These are phyloP conservation scores for Dictyostelium intermedium DNA, from an alignment of 78 protist genomes.

Conservation along the genomic window DNA sequence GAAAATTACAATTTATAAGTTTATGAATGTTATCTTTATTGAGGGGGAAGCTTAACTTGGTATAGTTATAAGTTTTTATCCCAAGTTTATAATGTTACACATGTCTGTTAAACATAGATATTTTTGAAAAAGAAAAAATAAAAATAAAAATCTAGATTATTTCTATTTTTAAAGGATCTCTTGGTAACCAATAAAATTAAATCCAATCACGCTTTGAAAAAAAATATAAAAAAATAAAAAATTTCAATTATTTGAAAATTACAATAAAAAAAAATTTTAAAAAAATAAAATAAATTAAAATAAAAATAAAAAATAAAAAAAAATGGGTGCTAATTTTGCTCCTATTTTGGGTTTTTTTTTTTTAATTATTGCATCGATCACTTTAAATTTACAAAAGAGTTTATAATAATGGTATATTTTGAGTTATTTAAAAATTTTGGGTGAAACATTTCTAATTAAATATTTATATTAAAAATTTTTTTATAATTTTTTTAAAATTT, in stretches of 20 bases:
- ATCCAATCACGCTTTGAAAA: not conserved
- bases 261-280: not conserved
- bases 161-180: not conserved
- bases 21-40: not conserved
- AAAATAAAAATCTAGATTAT: not conserved
- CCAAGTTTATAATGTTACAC: not conserved
- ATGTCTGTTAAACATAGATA: not conserved
- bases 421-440: too few relatives aligned
- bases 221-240: not conserved
- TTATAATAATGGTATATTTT: too few relatives aligned
- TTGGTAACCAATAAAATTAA: not conserved
- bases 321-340: not conserved
- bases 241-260: not conserved
- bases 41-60: not conserved
- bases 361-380: not conserved
- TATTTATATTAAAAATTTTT: too few relatives aligned
- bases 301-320: not conserved
- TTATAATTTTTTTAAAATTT: too few relatives aligned
- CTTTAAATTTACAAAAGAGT: too few relatives aligned
- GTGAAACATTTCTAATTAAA: too few relatives aligned
- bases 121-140: not conserved
- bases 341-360: not conserved
- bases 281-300: not conserved
- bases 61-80: not conserved
- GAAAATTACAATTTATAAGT: not conserved